phyloP scores from a whole-genome alignment of 1,139 yeast genomes.

The Sugiyamaella sp. region DNA sequence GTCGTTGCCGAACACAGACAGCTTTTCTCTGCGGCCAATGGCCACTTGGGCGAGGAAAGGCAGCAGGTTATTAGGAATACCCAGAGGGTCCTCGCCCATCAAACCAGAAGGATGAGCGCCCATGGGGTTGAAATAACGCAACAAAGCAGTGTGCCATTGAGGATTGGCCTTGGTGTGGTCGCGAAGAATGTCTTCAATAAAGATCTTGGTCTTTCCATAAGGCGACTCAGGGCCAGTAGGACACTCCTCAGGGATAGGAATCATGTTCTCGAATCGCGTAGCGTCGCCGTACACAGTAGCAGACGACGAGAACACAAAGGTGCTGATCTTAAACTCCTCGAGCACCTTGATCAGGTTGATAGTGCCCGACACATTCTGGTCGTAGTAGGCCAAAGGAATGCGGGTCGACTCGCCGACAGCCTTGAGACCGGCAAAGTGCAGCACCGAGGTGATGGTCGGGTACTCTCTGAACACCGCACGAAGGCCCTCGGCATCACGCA shows the following conservation, averaged over 20 bases:
- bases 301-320: slow-evolving; percentile 75
- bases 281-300: slow-evolving; percentile 90
- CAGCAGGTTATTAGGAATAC: slow-evolving; percentile 73
- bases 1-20: slow-evolving; percentile 68
- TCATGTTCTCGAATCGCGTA: slow-evolving; percentile 69
- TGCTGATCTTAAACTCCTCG: slow-evolving; percentile 51
- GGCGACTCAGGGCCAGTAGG: slow-evolving; percentile 79
- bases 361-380: slow-evolving; percentile 71
- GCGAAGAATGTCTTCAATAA: slow-evolving; percentile 63
- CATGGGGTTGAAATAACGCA: slow-evolving; percentile 80
- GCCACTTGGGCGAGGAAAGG: slow-evolving; percentile 83
- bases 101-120: slow-evolving; percentile 85
- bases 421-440: slow-evolving; percentile 85
- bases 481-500: slow-evolving; percentile 55
- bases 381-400: slow-evolving; percentile 72
- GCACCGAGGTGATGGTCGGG: slow-evolving; percentile 58
- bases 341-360: slow-evolving; percentile 59
- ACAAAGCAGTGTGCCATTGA: slow-evolving; percentile 63
- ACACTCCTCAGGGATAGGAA: slow-evolving; percentile 79
- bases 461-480: slow-evolving; percentile 53
- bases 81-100: slow-evolving; percentile 80
- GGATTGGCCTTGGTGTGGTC: slow-evolving; percentile 57
- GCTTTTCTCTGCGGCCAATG: slow-evolving; percentile 66
- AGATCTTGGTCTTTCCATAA: slow-evolving; percentile 71
- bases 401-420: slow-evolving; percentile 83